Conservation (phyloP, 1,284 basidiomycete species). For the Lignosus rhinocerotis region DNA sequence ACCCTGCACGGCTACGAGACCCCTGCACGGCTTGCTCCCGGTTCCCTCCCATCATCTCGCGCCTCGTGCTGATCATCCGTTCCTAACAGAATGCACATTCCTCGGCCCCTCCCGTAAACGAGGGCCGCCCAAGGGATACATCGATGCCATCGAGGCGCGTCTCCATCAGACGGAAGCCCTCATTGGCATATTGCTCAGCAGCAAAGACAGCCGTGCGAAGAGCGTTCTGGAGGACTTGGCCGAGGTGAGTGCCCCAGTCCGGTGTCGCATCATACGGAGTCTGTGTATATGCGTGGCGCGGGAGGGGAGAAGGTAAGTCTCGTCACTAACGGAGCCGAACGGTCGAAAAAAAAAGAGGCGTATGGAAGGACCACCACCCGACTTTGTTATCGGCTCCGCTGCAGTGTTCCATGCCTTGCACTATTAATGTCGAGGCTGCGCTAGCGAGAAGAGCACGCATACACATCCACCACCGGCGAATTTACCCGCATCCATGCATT, state of each 20-base stretch:
- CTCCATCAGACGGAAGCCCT: slow-evolving; percentile 86
- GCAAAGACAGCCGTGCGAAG: slow-evolving; percentile 64
- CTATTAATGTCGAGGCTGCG: not conserved
- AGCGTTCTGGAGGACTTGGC: slow-evolving; percentile 59
- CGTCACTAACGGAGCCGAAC: not conserved
- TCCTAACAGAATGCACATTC: slow-evolving; percentile 68
- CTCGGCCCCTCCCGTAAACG: slow-evolving; percentile 81
- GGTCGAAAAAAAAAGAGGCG: not conserved
- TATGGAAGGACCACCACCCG: not conserved
- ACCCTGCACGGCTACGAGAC: not conserved
- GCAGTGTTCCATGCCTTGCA: not conserved
- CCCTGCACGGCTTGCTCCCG: not conserved
- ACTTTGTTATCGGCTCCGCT: not conserved
- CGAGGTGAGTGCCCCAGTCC: slow-evolving; percentile 35
- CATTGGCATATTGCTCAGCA: slow-evolving; percentile 72
- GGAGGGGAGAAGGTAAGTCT: not conserved
- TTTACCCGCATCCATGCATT: not conserved
- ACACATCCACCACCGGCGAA: not conserved
- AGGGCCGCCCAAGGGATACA: slow-evolving; percentile 87
- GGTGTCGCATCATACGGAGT: not conserved
- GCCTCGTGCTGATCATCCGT: not conserved
- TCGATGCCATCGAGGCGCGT: slow-evolving; percentile 86
- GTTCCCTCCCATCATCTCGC: not conserved
- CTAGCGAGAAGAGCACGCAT: not conserved
- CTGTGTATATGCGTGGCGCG: not conserved